These are phyloP conservation scores for Panaeolus cyanescens DNA, from an alignment of 768 basidiomycete species.

Conservation along the genomic window DNA sequence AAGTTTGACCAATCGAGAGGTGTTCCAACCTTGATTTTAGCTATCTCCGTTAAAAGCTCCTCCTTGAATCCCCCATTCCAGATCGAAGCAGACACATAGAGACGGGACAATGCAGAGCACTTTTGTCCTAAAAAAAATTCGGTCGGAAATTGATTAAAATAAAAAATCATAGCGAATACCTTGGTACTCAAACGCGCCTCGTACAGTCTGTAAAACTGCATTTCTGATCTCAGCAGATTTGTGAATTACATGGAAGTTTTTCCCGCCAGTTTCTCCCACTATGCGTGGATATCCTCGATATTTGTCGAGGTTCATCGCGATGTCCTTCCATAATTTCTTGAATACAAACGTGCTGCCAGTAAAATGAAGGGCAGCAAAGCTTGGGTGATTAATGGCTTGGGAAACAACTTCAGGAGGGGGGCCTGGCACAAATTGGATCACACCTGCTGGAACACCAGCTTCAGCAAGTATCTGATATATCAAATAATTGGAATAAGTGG, in stretches of 20 bases:
- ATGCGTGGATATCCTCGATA: conserved; percentile 93
- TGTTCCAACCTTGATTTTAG: conserved; percentile 85
- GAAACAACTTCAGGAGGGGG: conserved; percentile 83
- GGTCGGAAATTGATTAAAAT: background rate
- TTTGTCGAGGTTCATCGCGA: conserved; percentile 82
- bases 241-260: conserved; percentile 98
- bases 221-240: conserved; percentile 83
- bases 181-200: conserved; percentile 95
- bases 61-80: conserved; percentile 91
- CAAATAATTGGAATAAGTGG: conserved; percentile 94
- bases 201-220: conserved; percentile 86
- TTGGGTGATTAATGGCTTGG: conserved; percentile 76
- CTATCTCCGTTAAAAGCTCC: conserved; percentile 68
- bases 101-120: conserved; percentile 90
- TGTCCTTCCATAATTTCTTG: conserved; percentile 96
- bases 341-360: conserved; percentile 96
- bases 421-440: conserved; percentile 96
- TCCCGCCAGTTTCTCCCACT: conserved; percentile 97
- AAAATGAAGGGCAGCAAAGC: conserved; percentile 92
- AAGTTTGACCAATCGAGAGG: conserved; percentile 81
- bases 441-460: conserved; percentile 91
- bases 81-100: conserved; percentile 85
- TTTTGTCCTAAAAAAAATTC: conserved; percentile 70
- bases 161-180: too few relatives aligned
- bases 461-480: conserved; percentile 89